Conservation (phyloP, 2,329 filamentous ascomycete genomes). For the Colletotrichum endophyticum region DNA sequence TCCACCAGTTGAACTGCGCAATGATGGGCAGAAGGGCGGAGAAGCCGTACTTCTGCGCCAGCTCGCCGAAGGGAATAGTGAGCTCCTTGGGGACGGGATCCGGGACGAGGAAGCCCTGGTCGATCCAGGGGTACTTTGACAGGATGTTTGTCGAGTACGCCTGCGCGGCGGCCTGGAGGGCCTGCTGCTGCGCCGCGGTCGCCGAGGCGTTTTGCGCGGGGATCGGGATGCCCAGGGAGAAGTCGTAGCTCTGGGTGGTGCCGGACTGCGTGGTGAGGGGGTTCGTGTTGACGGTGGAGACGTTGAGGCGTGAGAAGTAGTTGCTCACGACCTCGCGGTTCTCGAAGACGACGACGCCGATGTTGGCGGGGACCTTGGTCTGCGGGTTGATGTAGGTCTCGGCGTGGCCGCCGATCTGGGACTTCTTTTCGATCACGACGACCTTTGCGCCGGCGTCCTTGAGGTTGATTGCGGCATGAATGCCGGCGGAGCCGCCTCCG, state of each 20-base stretch:
- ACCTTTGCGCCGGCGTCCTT: slow-evolving; percentile 39
- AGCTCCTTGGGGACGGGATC: slow-evolving; percentile 49
- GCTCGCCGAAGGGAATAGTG: slow-evolving; percentile 43
- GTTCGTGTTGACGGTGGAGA: slow-evolving; percentile 23
- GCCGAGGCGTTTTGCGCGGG: slow-evolving; percentile 2
- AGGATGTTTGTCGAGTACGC: slow-evolving; percentile 4
- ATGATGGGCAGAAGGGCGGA: slow-evolving; percentile 36
- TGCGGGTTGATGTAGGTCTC: slow-evolving; percentile 40
- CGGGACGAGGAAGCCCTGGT: slow-evolving; percentile 40
- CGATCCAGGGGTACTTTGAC: slow-evolving; percentile 18
- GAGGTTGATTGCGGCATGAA: slow-evolving; percentile 42
- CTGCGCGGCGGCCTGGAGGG: neutral
- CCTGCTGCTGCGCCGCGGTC: slow-evolving; percentile 4
- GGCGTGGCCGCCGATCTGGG: slow-evolving; percentile 43
- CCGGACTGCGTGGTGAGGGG: neutral
- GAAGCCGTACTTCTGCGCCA: slow-evolving; percentile 45
- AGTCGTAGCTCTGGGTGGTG: slow-evolving; percentile 23
- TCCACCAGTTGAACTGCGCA: slow-evolving; percentile 37
- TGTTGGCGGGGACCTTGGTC: slow-evolving; percentile 11
- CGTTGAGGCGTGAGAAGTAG: slow-evolving; percentile 40
- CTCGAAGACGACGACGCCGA: slow-evolving; percentile 31
- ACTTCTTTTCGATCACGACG: slow-evolving; percentile 42
- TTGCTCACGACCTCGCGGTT: slow-evolving; percentile 34
- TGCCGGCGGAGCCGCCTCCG: slow-evolving; percentile 45
- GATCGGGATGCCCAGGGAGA: slow-evolving; percentile 5